phyloP scores from a whole-genome alignment of 2,329 filamentous ascomycete species.

The Blastomyces gilchristii region DNA sequence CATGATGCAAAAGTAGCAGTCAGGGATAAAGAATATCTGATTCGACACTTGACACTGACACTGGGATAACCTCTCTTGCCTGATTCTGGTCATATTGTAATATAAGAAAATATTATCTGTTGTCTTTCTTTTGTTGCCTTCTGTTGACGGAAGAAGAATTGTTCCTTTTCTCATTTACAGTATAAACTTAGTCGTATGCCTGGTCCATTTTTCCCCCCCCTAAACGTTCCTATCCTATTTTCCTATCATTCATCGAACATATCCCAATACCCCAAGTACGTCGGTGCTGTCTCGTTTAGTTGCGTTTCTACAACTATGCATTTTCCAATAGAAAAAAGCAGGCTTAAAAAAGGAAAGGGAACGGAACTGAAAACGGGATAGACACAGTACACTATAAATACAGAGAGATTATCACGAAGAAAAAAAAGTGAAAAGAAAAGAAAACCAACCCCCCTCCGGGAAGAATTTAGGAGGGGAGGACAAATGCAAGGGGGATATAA shows the following conservation, averaged over 20 bases:
- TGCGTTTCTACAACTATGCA: background rate
- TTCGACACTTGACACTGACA: background rate
- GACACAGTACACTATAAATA: background rate
- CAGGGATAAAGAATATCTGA: background rate
- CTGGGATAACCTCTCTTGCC: background rate
- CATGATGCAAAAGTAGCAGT: background rate
- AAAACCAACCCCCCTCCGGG: background rate
- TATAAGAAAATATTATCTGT: background rate
- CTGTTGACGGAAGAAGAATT: too few relatives aligned
- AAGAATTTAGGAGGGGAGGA: background rate
- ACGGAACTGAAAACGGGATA: background rate
- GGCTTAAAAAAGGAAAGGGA: background rate
- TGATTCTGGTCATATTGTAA: background rate
- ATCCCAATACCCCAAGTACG: too few relatives aligned
- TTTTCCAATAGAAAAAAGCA: background rate
- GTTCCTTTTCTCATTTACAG: too few relatives aligned
- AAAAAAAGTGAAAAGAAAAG: background rate
- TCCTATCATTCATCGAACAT: too few relatives aligned
- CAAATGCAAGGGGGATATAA: background rate
- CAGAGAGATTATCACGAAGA: background rate
- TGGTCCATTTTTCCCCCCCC: too few relatives aligned
- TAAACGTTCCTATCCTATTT: too few relatives aligned
- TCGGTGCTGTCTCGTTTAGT: background rate
- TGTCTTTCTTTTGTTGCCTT: background rate
- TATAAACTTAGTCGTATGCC: too few relatives aligned